Evolutionary conservation across 129 eudicot species (phyloP), one percentile per base, ranked within the genome.

Genomic region (Lactuca sativa): DNA sequence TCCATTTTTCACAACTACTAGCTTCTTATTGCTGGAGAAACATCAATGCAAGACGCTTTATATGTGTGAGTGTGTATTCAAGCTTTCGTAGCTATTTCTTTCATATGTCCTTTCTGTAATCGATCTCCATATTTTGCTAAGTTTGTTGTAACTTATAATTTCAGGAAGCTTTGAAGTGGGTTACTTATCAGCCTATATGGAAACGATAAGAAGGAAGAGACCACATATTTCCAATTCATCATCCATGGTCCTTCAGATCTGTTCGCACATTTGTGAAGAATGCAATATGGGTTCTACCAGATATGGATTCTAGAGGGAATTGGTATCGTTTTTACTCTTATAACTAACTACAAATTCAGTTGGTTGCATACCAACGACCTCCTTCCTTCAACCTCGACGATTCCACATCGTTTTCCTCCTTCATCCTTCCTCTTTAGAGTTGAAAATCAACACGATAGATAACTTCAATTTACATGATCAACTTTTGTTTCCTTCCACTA

Each of bases 231-330:
- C 98, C 98, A 25, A 95, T 92, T 81, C 96, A 92, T 76, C 98
- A 92, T 82, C 98, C 98, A 4, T 92, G 98, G 98, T 92, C 98
- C 62, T 92, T 92, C 66, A 92, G 89, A 73, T 66, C 96, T 55
- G 98, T 92, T 59, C 85, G 96, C 60, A 85, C 77, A 70, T 83
- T 63, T 82, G 69, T 92, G 82, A 92, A 89, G 82, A 83, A 90
- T 40, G 98, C 98, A 58, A 89, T 92, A 53, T 92, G 98, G 98
- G 56, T 92, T 69, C 83, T 92, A 49, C 95, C 98, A 18, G 96
- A 92, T 83, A 85, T 92, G 98, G 98, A 92, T 88, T 92, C 96
- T 55, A 92, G 92, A 32, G 96, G 98, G 56, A 92, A 92, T 77
- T 92, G 98, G 98, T 89, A 34, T 59, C 49, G 65, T 60, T 55